A percentile compares a stretch with the other conserved stretches of the same genome.
phyloP scores from a whole-genome alignment of 805 yeast species.

The Spencermartinsiella europaea region DNA sequence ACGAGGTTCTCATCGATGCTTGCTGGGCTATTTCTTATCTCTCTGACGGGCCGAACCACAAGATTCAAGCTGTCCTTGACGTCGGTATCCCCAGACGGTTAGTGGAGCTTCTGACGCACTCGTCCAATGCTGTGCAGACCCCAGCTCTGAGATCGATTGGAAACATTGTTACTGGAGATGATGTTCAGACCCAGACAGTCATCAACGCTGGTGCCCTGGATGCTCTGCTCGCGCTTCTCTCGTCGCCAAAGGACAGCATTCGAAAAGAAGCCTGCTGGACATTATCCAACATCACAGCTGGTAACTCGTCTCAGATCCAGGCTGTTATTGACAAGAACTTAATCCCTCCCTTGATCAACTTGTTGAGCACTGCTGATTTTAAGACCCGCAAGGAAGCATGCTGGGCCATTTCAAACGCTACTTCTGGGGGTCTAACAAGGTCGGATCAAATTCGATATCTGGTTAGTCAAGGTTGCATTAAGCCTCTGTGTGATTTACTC shows the following conservation, averaged over 20 bases:
- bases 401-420: slow-evolving; percentile 98
- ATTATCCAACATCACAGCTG: slow-evolving; percentile 95
- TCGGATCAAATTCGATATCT: slow-evolving; percentile 93
- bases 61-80: slow-evolving; percentile 95
- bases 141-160: slow-evolving; percentile 98
- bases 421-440: slow-evolving; percentile 86
- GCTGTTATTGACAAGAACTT: slow-evolving; percentile 93
- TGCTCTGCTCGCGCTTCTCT: slow-evolving; percentile 73
- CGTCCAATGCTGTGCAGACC: slow-evolving; percentile 83
- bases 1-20: slow-evolving; percentile 92
- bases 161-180: slow-evolving; percentile 96
- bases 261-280: slow-evolving; percentile 99
- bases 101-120: slow-evolving; percentile 83
- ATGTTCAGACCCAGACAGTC: slow-evolving; percentile 89
- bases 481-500: slow-evolving; percentile 91
- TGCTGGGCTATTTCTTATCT: slow-evolving; percentile 98
- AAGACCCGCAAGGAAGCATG: slow-evolving; percentile 98
- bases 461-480: slow-evolving; percentile 93
- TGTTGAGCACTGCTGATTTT: slow-evolving; percentile 78
- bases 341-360: slow-evolving; percentile 82
- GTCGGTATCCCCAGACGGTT: slow-evolving; percentile 92
- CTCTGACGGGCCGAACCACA: slow-evolving; percentile 87
- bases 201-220: slow-evolving; percentile 88
- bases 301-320: slow-evolving; percentile 91
- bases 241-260: slow-evolving; percentile 83